Conservation (phyloP, 352 stramenopile species). For the Globisporangium abappressorium region DNA sequence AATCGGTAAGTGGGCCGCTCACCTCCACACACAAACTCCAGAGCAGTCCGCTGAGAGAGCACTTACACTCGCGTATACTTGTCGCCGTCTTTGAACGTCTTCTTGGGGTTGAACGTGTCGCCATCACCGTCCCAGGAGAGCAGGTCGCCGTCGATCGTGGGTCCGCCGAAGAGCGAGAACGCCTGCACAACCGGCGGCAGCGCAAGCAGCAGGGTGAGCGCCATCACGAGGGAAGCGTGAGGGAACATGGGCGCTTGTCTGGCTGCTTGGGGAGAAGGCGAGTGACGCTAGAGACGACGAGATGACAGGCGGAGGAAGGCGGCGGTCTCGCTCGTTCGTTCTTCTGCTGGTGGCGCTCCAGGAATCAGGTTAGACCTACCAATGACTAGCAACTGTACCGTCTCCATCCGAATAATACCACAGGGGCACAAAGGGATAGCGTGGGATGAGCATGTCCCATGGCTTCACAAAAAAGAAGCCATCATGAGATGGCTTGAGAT, state of each 20-base stretch:
- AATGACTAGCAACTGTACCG: not conserved
- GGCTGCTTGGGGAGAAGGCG: not conserved
- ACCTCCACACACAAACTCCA: not conserved
- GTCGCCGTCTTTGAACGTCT: slow-evolving; percentile 44
- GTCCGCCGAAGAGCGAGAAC: slow-evolving; percentile 40
- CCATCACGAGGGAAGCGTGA: not conserved
- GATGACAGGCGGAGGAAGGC: not conserved
- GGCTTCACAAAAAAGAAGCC: not conserved
- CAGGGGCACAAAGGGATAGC: not conserved
- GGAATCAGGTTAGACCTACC: slow-evolving; percentile 11
- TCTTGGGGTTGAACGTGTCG: slow-evolving; percentile 36
- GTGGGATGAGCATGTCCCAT: not conserved
- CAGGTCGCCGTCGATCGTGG: slow-evolving; percentile 39
- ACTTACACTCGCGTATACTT: slow-evolving; percentile 50
- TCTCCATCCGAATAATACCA: not conserved
- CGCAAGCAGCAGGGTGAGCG: slow-evolving; percentile 8
- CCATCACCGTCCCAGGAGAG: slow-evolving; percentile 60
- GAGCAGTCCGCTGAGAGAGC: too few relatives aligned
- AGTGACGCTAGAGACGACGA: not conserved
- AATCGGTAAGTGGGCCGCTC: not conserved
- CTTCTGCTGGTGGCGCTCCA: slow-evolving; percentile 3
- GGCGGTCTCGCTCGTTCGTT: not conserved
- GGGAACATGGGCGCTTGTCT: not conserved
- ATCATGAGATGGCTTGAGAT: not conserved
- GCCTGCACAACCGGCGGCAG: slow-evolving; percentile 13